These are phyloP conservation scores for Neurospora tetrasperma DNA, from an alignment of 495 filamentous ascomycete species.

Conservation along the genomic window DNA sequence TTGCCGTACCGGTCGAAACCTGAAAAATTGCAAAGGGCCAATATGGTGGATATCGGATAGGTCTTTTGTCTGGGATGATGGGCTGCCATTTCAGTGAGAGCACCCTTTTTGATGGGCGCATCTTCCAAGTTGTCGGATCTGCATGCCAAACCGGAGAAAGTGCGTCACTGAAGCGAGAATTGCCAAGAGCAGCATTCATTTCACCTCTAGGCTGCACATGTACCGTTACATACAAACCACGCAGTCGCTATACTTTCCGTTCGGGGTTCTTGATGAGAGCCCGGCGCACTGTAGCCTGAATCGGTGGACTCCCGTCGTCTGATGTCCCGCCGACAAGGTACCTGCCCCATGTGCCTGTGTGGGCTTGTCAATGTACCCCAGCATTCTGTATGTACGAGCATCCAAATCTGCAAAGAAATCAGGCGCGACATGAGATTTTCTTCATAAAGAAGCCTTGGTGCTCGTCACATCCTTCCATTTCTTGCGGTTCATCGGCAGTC, in stretches of 20 bases:
- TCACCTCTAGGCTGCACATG: not conserved
- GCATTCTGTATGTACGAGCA: not conserved
- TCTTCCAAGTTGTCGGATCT: not conserved
- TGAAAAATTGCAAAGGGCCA: not conserved
- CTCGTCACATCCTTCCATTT: not conserved
- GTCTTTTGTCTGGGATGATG: too few relatives aligned
- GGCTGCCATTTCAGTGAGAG: not conserved
- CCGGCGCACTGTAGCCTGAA: not conserved
- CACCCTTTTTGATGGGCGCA: not conserved
- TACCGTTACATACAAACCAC: not conserved
- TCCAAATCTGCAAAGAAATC: not conserved
- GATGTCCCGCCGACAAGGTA: not conserved
- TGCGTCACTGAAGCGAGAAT: not conserved
- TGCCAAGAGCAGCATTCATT: not conserved
- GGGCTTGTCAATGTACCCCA: not conserved
- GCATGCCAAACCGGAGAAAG: not conserved
- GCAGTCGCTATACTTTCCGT: not conserved
- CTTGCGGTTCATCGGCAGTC: not conserved
- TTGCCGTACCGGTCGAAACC: not conserved
- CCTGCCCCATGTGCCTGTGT: not conserved
- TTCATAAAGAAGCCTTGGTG: not conserved
- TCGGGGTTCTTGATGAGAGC: not conserved
- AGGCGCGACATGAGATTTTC: not conserved
- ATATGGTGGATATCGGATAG: not conserved
- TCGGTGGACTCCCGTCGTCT: not conserved